Evolutionary conservation across 352 stramenopile species (phyloP), one percentile per base, ranked within the genome.

Genomic region (Phytophthora aleatoria): DNA sequence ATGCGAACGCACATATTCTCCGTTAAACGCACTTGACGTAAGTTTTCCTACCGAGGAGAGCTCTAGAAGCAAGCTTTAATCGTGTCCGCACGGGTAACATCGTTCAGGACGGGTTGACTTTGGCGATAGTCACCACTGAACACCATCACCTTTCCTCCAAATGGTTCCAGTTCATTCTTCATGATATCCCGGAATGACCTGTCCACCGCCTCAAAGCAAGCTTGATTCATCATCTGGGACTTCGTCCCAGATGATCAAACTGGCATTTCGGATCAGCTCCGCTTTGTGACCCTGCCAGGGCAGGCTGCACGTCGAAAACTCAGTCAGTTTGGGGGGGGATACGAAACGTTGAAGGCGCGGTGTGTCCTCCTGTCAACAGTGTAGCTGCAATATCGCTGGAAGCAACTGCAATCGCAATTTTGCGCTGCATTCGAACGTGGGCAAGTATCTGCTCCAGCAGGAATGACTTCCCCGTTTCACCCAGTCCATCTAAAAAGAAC

Each of bases 141-240:
- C 0, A 78, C 49, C 1, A 69, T 28, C 9, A 77, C 24, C 3
- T 38, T 76, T 71, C 1, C 68, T 65, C n/a, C 68, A 61, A 78
- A 77, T 15, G 59, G 52, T 43, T 56, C 31, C 48, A 10, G 2
- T 8, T 61, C 26, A 0, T 57, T 20, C 1, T 41, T 50, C 20
- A 57, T 62, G 6, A 69, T 15, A 11, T 57, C 49, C n/a, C 43
- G 16, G 2, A 80, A 38, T 16, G 66, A 56, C 3, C 55, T 16
- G 58, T 79, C 61, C 5, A 41, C 35, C 4, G 35, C 35, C 12
- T 41, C 5, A 13, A 41, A 41, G 28, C 35, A 41, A 11, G 35
- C 35, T 11, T 8, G 35, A 41, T 41, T 15, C 35, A 41, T 41
- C 35, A 41, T 20, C n/a, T 20, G 8, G 0, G 5, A 50, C 60